A percentile compares a stretch with the other conserved stretches of the same genome.
Evolutionary conservation across 192 early-diverging fungal species (phyloP).

Genomic region (Chytriomyces sp.): DNA sequence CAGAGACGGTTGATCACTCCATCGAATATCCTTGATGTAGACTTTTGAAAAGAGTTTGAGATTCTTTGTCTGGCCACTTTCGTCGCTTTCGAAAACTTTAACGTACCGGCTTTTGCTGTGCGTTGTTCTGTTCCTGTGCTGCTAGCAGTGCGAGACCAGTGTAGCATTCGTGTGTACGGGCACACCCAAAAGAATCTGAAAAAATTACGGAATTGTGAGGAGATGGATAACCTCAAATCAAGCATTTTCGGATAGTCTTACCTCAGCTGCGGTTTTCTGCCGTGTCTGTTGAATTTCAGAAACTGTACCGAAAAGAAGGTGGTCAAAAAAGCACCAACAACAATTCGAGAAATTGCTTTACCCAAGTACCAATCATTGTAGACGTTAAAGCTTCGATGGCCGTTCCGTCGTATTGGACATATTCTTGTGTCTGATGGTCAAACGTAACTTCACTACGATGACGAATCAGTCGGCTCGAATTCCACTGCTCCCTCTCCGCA

Average conservation of each 20-base stretch:
- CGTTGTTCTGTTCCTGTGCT: conserved; percentile 33
- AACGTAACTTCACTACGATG: conserved; percentile 19
- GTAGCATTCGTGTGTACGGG: conserved; percentile 51
- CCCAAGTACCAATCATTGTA: conserved; percentile 55
- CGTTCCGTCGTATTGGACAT: conserved; percentile 26
- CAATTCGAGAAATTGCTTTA: conserved; percentile 14
- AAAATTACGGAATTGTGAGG: not conserved
- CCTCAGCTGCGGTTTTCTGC: conserved; percentile 50
- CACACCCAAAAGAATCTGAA: conserved; percentile 56
- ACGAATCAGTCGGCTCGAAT: not conserved
- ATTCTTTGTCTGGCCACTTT: not conserved
- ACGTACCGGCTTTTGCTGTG: conserved; percentile 48
- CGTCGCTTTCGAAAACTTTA: not conserved
- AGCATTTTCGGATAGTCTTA: conserved; percentile 14
- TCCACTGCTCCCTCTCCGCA: not conserved
- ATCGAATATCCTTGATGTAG: not conserved
- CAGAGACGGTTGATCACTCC: not conserved
- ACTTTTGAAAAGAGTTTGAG: not conserved
- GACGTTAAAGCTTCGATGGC: conserved; percentile 43
- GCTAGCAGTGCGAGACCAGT: conserved; percentile 47
- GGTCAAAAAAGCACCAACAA: not conserved
- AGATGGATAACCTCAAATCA: not conserved
- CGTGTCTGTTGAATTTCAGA: conserved; percentile 51
- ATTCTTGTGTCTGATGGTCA: conserved; percentile 32
- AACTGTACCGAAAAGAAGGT: conserved; percentile 32